A percentile compares a stretch with the other conserved stretches of the same genome.
phyloP scores from a whole-genome alignment of 164 flowering plant species.

The Vitis labrusca region DNA sequence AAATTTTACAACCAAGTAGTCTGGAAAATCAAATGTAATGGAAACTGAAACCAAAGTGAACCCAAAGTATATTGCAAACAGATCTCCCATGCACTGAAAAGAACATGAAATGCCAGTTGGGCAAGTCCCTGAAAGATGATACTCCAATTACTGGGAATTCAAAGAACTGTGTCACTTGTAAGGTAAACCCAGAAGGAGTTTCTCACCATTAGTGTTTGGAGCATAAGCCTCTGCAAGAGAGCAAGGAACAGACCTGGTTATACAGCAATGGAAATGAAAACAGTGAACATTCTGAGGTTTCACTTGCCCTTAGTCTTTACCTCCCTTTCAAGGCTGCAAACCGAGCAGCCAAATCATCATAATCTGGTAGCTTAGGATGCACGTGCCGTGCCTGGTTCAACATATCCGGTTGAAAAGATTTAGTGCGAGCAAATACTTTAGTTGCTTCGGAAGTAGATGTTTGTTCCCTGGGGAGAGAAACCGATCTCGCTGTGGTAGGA shows the following conservation, averaged over 20 bases:
- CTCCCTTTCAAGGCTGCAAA: constrained; percentile 69
- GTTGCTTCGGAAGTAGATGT: constrained; percentile 30
- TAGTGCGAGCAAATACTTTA: constrained; percentile 55
- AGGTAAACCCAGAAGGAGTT: no score
- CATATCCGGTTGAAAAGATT: constrained; percentile 55
- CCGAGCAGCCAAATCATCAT: constrained; percentile 65
- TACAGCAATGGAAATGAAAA: background rate
- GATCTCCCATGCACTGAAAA: background rate
- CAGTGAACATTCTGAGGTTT: background rate
- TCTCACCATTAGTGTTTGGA: no score
- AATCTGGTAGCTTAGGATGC: constrained; percentile 72
- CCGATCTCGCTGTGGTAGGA: constrained; percentile 45
- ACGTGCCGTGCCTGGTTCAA: constrained; percentile 51
- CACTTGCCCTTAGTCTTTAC: constrained; percentile 10
- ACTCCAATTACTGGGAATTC: no score
- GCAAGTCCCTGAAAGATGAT: no score
- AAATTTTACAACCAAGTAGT: constrained; percentile 4
- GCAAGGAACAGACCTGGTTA: no score
- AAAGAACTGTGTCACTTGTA: no score
- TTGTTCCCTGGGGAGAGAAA: constrained; percentile 68
- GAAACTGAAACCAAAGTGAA: background rate
- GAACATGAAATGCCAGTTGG: background rate
- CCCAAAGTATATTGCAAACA: background rate
- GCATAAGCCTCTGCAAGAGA: no score
- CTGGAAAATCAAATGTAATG: no score